A percentile compares a stretch with the other conserved stretches of the same genome.
Conservation (phyloP, 164 flowering plant species). For the Kingdonia uniflora region DNA sequence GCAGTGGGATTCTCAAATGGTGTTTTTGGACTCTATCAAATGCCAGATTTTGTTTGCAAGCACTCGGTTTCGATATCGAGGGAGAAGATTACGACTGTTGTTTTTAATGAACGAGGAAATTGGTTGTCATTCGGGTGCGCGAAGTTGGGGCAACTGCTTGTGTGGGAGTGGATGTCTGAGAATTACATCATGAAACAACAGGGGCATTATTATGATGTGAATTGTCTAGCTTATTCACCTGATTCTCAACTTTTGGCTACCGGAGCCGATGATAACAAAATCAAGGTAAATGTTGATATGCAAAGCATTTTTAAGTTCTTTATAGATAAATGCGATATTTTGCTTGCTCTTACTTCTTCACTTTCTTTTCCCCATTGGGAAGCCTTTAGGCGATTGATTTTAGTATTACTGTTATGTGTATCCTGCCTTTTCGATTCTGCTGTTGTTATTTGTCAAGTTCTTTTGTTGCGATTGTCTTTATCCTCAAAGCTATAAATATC, state of each 20-base stretch:
- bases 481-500: too few species aligned
- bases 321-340: too few species aligned
- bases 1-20: constrained; percentile 95
- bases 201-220: constrained; percentile 97
- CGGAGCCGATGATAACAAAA: constrained; percentile 97
- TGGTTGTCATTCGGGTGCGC: constrained; percentile 98
- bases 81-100: constrained; percentile 87
- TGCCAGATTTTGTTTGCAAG: constrained; percentile 91
- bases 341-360: too few species aligned
- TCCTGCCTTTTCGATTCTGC: too few species aligned
- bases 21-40: constrained; percentile 84
- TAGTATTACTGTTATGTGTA: too few species aligned
- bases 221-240: constrained; percentile 80
- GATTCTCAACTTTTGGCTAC: constrained; percentile 97
- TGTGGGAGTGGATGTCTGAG: constrained; percentile 98
- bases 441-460: too few species aligned
- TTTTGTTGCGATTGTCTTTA: too few species aligned
- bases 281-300: constrained; percentile 47
- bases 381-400: too few species aligned
- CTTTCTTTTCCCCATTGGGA: too few species aligned
- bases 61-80: constrained; percentile 87
- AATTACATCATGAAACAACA: constrained; percentile 92
- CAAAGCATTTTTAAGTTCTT: too few species aligned
- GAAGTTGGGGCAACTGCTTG: constrained; percentile 90
- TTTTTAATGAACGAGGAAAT: constrained; percentile 79